Evolutionary conservation across 2,329 filamentous ascomycete species (phyloP).

Genomic region (Apiospora aurea): DNA sequence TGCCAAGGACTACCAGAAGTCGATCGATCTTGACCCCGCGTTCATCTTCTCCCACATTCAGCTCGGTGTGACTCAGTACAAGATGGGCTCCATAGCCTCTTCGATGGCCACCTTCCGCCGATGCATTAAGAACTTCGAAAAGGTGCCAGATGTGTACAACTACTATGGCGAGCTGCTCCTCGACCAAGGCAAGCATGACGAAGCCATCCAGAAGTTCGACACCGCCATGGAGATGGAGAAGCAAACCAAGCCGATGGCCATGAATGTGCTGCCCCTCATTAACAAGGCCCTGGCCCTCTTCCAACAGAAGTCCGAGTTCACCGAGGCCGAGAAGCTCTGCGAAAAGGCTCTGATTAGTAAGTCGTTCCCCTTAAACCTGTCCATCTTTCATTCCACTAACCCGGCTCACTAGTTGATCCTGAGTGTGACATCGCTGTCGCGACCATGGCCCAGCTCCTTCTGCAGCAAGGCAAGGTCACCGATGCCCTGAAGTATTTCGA

Average conservation of each 20-base stretch:
- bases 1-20: conserved; percentile 98
- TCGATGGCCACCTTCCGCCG: conserved; percentile 98
- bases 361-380: conserved; percentile 23
- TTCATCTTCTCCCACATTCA: conserved; percentile 99
- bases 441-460: conserved; percentile 95
- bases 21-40: conserved; percentile 91
- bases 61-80: conserved; percentile 98
- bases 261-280: conserved; percentile 97
- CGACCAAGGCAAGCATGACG: conserved; percentile 93
- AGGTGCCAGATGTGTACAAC: conserved; percentile 98
- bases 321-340: conserved; percentile 93
- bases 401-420: conserved; percentile 75
- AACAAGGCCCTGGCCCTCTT: conserved; percentile 98
- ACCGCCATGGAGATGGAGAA: conserved; percentile 99
- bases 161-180: conserved; percentile 98
- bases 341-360: conserved; percentile 96
- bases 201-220: conserved; percentile 98
- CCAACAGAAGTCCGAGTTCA: conserved; percentile 98
- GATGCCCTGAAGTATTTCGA: conserved; percentile 97
- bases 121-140: conserved; percentile 98
- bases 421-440: conserved; percentile 99
- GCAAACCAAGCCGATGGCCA: conserved; percentile 88
- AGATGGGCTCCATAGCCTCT: conserved; percentile 97
- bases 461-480: conserved; percentile 97
- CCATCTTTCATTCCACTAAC: conserved; percentile 44